Evolutionary conservation across 1,284 basidiomycete species (phyloP), one percentile per base, ranked within the genome.

Genomic region (Malassezia dermatis): DNA sequence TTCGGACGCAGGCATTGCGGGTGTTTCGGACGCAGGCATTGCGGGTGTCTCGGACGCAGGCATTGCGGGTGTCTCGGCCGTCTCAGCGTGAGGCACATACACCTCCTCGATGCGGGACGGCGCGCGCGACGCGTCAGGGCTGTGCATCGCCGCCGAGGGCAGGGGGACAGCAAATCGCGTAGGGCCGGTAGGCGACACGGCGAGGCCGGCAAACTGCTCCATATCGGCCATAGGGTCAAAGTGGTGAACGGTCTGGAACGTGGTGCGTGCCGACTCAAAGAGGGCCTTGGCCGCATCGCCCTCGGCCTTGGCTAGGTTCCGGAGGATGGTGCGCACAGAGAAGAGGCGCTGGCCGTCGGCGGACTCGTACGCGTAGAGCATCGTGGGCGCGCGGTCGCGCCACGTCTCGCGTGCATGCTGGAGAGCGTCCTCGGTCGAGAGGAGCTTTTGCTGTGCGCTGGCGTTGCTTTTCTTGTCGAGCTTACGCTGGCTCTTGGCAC

Each of bases 401-500:
- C 70, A 74, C 26, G 61, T 41, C 2, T 58, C 50, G 52, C 66
- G 51, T 26, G 69, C 64, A 17, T 57, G 62, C 3, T 60, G 45
- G 13, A 71, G 61, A 17, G 58, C 31, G 7, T 62, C 51, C 41
- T 69, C 63, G 11, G 70, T 71, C 31, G 69, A 63, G 21, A 55
- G 48, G 21, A 65, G 53, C 37, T 69, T 68, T 26, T 59, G 51
- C 32, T 62, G 62, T 10, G 64, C 63, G 31, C 61, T 56, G 11
- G 55, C 34, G 6, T 45, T 48, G 49, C 68, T 66, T 48, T 74
- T 73, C 2, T 49, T 54, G 23, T 69, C 69, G 32, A 65, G 48
- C 57, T 71, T 73, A 49, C 64, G 65, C 37, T 65, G 62, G 34
- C 71, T 69, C 50, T 70, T 71, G 19, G 60, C 52, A 15, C 73